phyloP scores from a whole-genome alignment of 129 eudicot species.

The Sambucus nigra region DNA sequence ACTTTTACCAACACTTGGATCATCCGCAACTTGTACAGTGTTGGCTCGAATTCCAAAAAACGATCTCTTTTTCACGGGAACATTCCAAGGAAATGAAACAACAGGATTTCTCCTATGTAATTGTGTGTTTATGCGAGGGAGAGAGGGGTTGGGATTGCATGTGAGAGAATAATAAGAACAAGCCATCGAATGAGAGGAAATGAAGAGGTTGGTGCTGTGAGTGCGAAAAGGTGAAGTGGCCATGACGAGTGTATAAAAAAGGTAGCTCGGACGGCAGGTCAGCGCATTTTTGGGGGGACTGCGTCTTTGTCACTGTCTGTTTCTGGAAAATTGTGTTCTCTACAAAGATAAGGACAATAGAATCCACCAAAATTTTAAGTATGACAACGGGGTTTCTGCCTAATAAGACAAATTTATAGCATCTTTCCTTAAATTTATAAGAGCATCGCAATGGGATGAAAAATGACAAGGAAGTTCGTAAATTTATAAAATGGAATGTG shows the following conservation, averaged over 20 bases:
- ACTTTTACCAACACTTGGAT: constrained; percentile 14
- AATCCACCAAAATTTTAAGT: no score
- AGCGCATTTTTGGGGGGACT: constrained; percentile 13
- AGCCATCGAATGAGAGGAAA: constrained; percentile 23
- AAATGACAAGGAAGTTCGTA: no score
- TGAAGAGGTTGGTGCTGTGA: not conserved
- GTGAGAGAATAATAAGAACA: constrained; percentile 22
- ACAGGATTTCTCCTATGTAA: not conserved
- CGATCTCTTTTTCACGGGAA: not conserved
- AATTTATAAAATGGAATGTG: no score
- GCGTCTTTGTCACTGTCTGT: constrained; percentile 14
- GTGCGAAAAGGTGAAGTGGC: constrained; percentile 1
- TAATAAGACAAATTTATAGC: no score
- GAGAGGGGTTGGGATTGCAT: constrained; percentile 12
- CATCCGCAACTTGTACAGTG: constrained; percentile 23
- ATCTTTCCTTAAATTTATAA: no score
- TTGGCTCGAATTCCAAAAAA: constrained; percentile 18
- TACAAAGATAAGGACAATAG: no score
- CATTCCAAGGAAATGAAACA: constrained; percentile 6
- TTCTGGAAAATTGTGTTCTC: no score
- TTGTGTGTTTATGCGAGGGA: constrained; percentile 6
- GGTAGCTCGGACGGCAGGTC: constrained; percentile 13
- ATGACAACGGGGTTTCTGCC: no score
- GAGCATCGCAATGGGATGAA: no score
- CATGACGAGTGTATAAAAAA: constrained; percentile 11